Base-by-base conservation (phyloP, 2,329 filamentous ascomycete species). In the Biscogniauxia sp. region DNA sequence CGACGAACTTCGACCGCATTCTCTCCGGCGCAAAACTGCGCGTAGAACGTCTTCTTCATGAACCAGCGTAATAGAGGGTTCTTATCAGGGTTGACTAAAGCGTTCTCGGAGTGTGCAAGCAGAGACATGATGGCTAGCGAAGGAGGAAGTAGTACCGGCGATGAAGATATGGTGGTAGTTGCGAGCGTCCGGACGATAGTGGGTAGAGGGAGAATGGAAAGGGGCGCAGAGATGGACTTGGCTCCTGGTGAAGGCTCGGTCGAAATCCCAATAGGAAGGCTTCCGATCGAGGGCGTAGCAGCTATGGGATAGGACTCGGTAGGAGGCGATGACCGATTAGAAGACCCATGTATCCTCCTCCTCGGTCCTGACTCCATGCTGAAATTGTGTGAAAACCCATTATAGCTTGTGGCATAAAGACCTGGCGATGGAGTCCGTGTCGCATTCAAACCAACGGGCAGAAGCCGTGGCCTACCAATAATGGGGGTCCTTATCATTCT, bases 11-110 rank as follows among this genome's bases (percentile, higher is more conserved):
- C 91, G 1, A 74, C 69, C 0, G 83, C 80, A 54, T 85, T 89
- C 76, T 93, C 90, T 26, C 93, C 93, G 0, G 91, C 92, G 75
- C 93, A 97, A 76, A 96, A 97, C 70, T 97, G 93, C 23, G 88
- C 87, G 74, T 97, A 97, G 69, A 97, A 93, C 0, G 92, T 96
- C 72, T 88, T 85, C 73, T 93, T 92, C 55, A 97, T 80, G 51
- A 93, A 72, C 61, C 80, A 84, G 51, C 87, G 84, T 17, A 96
- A 81, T 1, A 94, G 53, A 0, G 86, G 86, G 72, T 96, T 97
- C 56, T 78, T 81, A 71, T 96, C 92, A 4, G 92, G 88, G 73
- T 89, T 88, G 60, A 95, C 80, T 0, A 93, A 58, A 1, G 84
- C 78, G 60, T 79, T 88, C 55, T 84, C 84, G 25, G 90, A 88